Base-by-base conservation (phyloP, 2,329 filamentous ascomycete species). In the Raffaelea ambrosiae region DNA sequence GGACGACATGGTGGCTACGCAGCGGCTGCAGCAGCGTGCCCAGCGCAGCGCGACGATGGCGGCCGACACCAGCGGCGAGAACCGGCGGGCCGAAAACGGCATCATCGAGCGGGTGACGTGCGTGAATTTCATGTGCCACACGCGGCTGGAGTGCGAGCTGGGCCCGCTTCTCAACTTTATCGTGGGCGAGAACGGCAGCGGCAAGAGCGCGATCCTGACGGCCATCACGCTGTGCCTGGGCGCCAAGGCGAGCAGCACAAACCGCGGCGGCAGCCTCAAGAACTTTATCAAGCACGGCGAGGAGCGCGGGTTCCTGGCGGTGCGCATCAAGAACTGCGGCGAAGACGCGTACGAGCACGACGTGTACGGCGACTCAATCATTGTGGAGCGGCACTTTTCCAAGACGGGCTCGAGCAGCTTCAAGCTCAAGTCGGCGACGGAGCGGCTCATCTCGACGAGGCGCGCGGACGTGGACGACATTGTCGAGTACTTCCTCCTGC, bases 81-180 rank as follows among this genome's bases (percentile, higher is more conserved):
- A 95, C 57, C 73, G 80, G 36, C 78, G 85, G 2, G 84, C 88
- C 0, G 85, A 94, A 36, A 84, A 86, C 56, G 90, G 88, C 1
- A 91, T 97, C 47, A 84, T 97, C 42, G 85, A 95, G 63, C 83
- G 83, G 53, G 85, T 97, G 48, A 85, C 82, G 35, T 94, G 89
- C 63, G 78, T 81, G 57, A 96, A 96, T 63, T 97, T 97, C 66
- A 97, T 97, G 93, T 97, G 91, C 59, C 93, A 98, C 63, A 73
- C 81, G 40, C 82, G 84, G 48, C 76, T 97, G 18, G 80, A 84
- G 40, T 86, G 95, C 51, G 78, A 85, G 48, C 73, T 98, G n/a
- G 93, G 93, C 0, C 93, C 93, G 0, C 71, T 96, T 35, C 94
- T 98, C 64, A 98, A 98, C 66, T 98, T 98, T 66, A 90, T 98